Evolutionary conservation across 441 rosid species (phyloP).

Genomic region (Geranium incanum): DNA sequence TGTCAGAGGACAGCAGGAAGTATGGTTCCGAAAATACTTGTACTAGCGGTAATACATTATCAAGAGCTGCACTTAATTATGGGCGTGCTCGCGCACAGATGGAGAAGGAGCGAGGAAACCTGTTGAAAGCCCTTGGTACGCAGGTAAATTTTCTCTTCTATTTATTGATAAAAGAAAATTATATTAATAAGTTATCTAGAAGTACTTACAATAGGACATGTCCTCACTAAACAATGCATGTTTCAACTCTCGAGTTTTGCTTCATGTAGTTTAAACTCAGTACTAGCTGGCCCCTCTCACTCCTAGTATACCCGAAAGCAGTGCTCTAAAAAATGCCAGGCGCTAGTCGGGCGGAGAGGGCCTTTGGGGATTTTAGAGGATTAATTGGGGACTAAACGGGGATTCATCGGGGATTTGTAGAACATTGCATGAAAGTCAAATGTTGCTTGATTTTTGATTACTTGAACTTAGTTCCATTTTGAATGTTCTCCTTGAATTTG

Average conservation of each 20-base stretch:
- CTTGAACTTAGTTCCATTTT: background rate
- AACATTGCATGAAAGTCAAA: background rate
- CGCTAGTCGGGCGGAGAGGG: too few species aligned
- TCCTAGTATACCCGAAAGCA: background rate
- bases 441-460: slow-evolving; percentile 1
- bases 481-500: background rate
- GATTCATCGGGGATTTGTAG: too few species aligned
- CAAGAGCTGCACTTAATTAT: slow-evolving; percentile 57
- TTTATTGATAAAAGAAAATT: background rate
- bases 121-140: slow-evolving; percentile 73
- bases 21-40: slow-evolving; percentile 84
- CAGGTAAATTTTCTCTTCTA: slow-evolving; percentile 39
- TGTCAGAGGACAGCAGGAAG: slow-evolving; percentile 80
- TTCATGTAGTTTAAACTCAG: background rate
- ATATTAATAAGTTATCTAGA: too few species aligned
- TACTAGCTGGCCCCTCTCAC: too few species aligned
- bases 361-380: too few species aligned
- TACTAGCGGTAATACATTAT: slow-evolving; percentile 69
- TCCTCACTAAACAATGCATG: background rate
- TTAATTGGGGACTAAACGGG: too few species aligned
- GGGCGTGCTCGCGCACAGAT: slow-evolving; percentile 68
- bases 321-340: too few species aligned
- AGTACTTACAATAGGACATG: background rate
- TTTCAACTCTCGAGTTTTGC: background rate
- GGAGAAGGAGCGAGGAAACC: slow-evolving; percentile 79